A percentile compares a stretch with the other conserved stretches of the same genome.
These are phyloP conservation scores for Mycena polygramma DNA, from an alignment of 768 basidiomycete genomes.

Conservation along the genomic window DNA sequence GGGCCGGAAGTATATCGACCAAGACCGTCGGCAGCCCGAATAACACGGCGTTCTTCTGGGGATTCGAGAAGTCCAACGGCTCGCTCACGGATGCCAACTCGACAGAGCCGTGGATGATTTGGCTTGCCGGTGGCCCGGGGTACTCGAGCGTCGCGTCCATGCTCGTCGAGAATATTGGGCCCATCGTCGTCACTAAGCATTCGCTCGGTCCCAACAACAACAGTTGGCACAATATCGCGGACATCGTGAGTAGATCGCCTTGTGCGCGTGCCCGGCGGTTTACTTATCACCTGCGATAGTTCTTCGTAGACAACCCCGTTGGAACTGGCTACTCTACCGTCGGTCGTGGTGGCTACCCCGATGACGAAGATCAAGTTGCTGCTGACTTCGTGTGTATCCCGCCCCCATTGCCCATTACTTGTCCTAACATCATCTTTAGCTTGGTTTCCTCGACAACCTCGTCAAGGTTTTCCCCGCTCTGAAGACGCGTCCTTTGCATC, in stretches of 20 bases:
- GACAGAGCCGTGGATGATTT: conserved; percentile 52
- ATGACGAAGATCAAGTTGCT: conserved; percentile 49
- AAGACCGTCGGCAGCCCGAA: conserved; percentile 48
- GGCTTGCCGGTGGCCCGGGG: conserved; percentile 42
- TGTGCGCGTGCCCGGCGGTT: neutral
- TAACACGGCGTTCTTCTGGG: conserved; percentile 57
- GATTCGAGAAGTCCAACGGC: conserved; percentile 51
- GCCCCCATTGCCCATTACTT: conserved; percentile 37
- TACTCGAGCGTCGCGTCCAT: conserved; percentile 21
- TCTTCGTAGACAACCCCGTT: conserved; percentile 65
- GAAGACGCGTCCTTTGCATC: conserved; percentile 10
- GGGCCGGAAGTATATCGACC: conserved; percentile 52
- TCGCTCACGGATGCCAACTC: conserved; percentile 48
- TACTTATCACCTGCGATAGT: neutral
- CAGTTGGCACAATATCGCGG: conserved; percentile 30
- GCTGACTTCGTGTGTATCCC: conserved; percentile 50
- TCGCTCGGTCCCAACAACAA: conserved; percentile 20
- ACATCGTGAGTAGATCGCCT: conserved; percentile 6
- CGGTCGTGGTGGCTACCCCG: conserved; percentile 40
- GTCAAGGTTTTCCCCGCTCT: conserved; percentile 47
- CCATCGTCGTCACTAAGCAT: conserved; percentile 24
- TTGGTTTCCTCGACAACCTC: conserved; percentile 60
- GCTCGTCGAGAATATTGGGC: conserved; percentile 28
- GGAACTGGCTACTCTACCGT: conserved; percentile 21
- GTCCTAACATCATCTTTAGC: conserved; percentile 57